Conservation (phyloP, 2,329 filamentous ascomycete genomes). For the Neopestalotiopsis sp. region DNA sequence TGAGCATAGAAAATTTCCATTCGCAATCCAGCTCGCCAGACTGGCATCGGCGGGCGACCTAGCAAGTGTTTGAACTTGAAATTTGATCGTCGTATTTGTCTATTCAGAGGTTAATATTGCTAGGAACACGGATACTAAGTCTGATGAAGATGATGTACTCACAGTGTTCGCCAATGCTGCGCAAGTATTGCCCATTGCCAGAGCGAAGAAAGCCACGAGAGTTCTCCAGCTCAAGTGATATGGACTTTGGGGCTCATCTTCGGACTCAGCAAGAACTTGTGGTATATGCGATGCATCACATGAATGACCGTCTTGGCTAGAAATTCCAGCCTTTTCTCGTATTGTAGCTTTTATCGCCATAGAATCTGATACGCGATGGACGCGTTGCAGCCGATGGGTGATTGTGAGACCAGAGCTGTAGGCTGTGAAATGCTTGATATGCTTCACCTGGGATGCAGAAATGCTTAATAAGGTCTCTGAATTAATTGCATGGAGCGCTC, state of each 20-base stretch:
- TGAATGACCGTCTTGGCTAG: background rate
- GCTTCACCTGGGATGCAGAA: too few relatives aligned
- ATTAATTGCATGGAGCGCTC: too few relatives aligned
- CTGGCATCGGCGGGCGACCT: constrained; percentile 9
- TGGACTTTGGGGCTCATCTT: constrained; percentile 7
- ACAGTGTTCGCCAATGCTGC: constrained; percentile 15
- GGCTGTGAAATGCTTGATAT: background rate
- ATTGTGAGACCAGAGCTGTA: too few relatives aligned
- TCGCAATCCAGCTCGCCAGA: constrained; percentile 13
- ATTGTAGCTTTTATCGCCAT: background rate
- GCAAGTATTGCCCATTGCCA: constrained; percentile 15
- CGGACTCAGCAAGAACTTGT: background rate
- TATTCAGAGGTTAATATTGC: background rate
- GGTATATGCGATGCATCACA: background rate
- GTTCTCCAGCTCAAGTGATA: constrained; percentile 14
- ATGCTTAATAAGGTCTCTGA: too few relatives aligned
- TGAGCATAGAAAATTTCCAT: constrained; percentile 14
- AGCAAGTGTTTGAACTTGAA: constrained; percentile 7
- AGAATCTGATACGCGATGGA: background rate
- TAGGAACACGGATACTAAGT: background rate
- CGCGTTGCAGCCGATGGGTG: background rate
- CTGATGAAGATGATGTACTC: background rate
- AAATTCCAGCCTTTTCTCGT: background rate
- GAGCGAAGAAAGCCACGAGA: constrained; percentile 8
- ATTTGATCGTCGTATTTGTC: constrained; percentile 15